phyloP scores from a whole-genome alignment of 1,139 yeast genomes.

The Sugiyamaella grinbergsii region DNA sequence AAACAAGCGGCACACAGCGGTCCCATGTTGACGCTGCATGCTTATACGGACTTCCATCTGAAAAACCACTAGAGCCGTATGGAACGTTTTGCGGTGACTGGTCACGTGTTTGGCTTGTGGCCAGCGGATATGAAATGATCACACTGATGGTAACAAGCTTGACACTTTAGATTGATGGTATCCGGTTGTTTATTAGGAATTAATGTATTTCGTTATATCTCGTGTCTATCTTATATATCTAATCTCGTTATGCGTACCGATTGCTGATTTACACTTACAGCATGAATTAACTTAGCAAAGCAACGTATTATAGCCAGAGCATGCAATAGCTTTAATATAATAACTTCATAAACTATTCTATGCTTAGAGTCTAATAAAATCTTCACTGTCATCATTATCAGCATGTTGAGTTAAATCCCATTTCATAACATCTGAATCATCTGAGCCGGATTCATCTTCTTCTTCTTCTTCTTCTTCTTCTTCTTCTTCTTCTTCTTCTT shows the following conservation, averaged over 20 bases:
- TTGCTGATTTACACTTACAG: too few relatives aligned
- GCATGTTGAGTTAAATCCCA: constrained; percentile 3
- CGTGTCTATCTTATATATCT: too few relatives aligned
- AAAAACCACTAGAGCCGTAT: not conserved
- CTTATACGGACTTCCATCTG: not conserved
- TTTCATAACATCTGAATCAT: constrained; percentile 14
- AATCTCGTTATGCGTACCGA: too few relatives aligned
- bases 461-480: constrained; percentile 16
- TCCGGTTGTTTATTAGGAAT: not conserved
- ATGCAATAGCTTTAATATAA: not conserved
- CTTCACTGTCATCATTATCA: constrained; percentile 3
- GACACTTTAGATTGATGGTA: not conserved
- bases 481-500: constrained; percentile 9
- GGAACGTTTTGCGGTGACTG: not conserved
- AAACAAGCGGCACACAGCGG: not conserved
- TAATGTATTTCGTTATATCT: too few relatives aligned
- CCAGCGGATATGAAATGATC: not conserved
- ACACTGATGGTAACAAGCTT: not conserved
- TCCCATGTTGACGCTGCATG: too few relatives aligned
- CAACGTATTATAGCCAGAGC: too few relatives aligned
- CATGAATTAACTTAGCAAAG: too few relatives aligned
- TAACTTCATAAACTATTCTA: not conserved
- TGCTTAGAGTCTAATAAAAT: constrained; percentile 9
- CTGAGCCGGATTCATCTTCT: constrained; percentile 13
- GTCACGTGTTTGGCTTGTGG: not conserved